phyloP scores from a whole-genome alignment of 2,329 filamentous ascomycete genomes.

The Setomelanomma holmii region DNA sequence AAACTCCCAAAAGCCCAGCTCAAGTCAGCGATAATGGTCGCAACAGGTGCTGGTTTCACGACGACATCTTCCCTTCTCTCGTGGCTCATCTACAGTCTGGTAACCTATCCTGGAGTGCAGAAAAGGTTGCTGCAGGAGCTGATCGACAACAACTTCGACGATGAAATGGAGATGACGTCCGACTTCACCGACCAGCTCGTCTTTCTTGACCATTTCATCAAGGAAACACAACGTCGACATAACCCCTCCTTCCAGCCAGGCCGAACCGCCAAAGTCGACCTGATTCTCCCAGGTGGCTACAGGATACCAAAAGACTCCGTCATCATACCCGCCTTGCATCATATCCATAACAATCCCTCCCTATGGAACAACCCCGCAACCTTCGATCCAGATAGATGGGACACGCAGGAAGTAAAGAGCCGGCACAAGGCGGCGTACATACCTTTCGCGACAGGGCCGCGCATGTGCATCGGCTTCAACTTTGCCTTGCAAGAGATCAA shows the following conservation, averaged over 20 bases:
- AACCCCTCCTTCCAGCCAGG: constrained; percentile 64
- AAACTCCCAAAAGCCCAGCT: constrained; percentile 57
- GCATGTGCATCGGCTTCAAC: constrained; percentile 70
- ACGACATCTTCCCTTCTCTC: constrained; percentile 66
- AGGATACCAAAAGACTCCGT: constrained; percentile 60
- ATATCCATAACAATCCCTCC: constrained; percentile 59
- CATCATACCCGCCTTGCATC: constrained; percentile 59
- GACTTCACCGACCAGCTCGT: constrained; percentile 52
- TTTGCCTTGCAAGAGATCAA: constrained; percentile 69
- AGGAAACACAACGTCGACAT: constrained; percentile 67
- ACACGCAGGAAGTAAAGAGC: constrained; percentile 22
- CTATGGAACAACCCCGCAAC: constrained; percentile 65
- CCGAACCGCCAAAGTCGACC: constrained; percentile 63
- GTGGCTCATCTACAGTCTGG: constrained; percentile 64
- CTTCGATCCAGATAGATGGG: constrained; percentile 63
- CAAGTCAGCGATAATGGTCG: constrained; percentile 57
- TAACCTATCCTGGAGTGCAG: constrained; percentile 63
- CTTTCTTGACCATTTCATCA: constrained; percentile 66
- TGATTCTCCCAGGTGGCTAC: constrained; percentile 67
- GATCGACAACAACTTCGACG: constrained; percentile 49
- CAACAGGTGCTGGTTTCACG: constrained; percentile 66
- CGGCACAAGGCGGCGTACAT: constrained; percentile 58
- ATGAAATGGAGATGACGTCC: constrained; percentile 43
- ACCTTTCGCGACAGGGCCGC: constrained; percentile 65
- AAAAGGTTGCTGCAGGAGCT: constrained; percentile 66